A percentile compares a stretch with the other conserved stretches of the same genome.
These are phyloP conservation scores for Cornus controversa DNA, from an alignment of 148 eudicot genomes.

Conservation along the genomic window DNA sequence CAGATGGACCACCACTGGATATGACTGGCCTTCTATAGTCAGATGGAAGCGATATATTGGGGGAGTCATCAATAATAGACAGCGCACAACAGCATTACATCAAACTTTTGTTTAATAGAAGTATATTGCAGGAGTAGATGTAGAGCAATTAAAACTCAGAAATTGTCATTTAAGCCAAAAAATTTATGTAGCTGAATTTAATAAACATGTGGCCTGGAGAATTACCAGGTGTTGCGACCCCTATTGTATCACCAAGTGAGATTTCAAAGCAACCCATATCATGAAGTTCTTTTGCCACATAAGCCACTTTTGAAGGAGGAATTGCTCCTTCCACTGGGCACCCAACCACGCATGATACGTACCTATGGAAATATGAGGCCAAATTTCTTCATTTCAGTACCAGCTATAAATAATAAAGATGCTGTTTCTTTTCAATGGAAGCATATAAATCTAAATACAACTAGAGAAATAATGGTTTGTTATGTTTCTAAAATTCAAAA, in stretches of 20 bases:
- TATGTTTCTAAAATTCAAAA: background rate
- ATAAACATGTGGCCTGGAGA: background rate
- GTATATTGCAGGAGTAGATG: background rate
- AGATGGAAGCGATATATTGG: background rate
- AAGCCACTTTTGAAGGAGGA: conserved; percentile 80
- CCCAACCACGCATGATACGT: conserved; percentile 89
- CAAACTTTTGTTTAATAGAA: background rate
- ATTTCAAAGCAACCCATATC: conserved; percentile 96
- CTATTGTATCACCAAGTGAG: conserved; percentile 88
- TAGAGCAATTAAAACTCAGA: background rate
- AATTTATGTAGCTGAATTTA: background rate
- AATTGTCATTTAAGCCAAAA: background rate
- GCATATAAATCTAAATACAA: background rate
- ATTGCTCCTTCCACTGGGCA: conserved; percentile 91
- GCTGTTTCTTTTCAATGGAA: background rate
- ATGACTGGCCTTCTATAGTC: no score
- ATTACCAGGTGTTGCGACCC: conserved; percentile 91
- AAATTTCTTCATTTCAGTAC: background rate
- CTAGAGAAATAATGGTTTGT: background rate
- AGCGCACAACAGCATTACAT: background rate
- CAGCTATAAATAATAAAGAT: conserved; percentile 1
- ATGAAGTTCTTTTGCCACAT: conserved; percentile 84
- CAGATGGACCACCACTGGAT: background rate
- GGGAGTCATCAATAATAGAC: background rate
- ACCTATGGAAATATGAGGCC: conserved; percentile 43